These are phyloP conservation scores for Teratosphaeria epicoccoides DNA, from an alignment of 2,329 filamentous ascomycete species.

Conservation along the genomic window DNA sequence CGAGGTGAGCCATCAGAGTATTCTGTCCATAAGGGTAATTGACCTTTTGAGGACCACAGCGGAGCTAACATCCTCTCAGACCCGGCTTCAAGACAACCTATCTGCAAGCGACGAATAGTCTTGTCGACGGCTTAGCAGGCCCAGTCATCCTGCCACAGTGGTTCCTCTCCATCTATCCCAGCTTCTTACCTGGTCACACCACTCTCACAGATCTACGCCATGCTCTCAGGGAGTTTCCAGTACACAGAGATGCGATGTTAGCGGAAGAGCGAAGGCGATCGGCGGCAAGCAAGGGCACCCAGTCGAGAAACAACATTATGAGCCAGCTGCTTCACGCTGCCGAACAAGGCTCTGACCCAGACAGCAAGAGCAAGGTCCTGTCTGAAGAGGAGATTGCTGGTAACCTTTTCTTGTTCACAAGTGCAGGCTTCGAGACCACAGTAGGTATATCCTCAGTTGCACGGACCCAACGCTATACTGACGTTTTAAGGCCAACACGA, in stretches of 20 bases:
- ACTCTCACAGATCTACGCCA: slow-evolving; percentile 10
- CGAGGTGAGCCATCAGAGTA: neutral
- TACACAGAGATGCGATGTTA: slow-evolving; percentile 14
- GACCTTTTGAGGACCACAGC: slow-evolving; percentile 8
- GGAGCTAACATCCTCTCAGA: neutral
- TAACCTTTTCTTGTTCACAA: slow-evolving; percentile 39
- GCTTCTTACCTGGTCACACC: slow-evolving; percentile 12
- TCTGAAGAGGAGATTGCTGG: slow-evolving; percentile 32
- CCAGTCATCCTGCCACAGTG: slow-evolving; percentile 18
- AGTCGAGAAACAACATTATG: slow-evolving; percentile 20
- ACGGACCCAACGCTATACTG: slow-evolving; percentile 24
- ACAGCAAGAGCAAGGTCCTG: slow-evolving; percentile 17
- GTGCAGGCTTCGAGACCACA: slow-evolving; percentile 40
- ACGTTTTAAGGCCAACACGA: slow-evolving; percentile 30
- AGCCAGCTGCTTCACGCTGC: slow-evolving; percentile 18
- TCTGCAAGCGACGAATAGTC: slow-evolving; percentile 17
- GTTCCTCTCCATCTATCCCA: slow-evolving; percentile 16
- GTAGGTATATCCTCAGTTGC: neutral
- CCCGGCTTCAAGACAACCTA: slow-evolving; percentile 23
- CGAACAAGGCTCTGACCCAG: slow-evolving; percentile 3
- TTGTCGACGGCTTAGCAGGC: slow-evolving; percentile 15
- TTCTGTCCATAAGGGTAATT: no score
- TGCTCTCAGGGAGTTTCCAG: slow-evolving; percentile 19
- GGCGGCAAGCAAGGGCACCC: slow-evolving; percentile 2
- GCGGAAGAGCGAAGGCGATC: slow-evolving; percentile 14